Evolutionary conservation across 495 filamentous ascomycete species (phyloP), one percentile per base, ranked within the genome.

Genomic region (Annulohypoxylon maeteangense): DNA sequence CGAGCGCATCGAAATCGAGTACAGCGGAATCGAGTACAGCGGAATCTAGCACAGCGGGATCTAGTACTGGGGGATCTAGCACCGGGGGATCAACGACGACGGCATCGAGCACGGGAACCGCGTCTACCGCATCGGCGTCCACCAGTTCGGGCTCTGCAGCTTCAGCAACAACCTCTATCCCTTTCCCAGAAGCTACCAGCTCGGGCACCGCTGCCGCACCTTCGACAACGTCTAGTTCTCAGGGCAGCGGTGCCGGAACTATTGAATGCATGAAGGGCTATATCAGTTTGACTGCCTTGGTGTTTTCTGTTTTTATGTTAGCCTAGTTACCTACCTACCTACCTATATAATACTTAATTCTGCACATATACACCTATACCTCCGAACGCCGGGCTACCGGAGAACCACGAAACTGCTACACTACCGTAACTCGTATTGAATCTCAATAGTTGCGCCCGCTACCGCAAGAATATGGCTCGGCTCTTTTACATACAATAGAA

Each of bases 401-500:
- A n/a, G n/a, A n/a, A n/a, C n/a, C n/a, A n/a, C n/a, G n/a, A n/a
- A n/a, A n/a, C n/a, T n/a, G n/a, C n/a, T n/a, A n/a, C n/a, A n/a
- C n/a, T n/a, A n/a, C n/a, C n/a, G n/a, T n/a, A 61, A 12, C 36
- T 62, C 31, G 36, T 66, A 74, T 14, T 63, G 47, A 32, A 72
- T 68, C 29, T 72, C 70, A 25, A 72, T 68, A 47, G 64, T 72
- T 25, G 70, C 70, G 16, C 48, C 65, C n/a, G 7, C 10, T 18
- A 68, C 48, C 20, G n/a, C n/a, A n/a, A n/a, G n/a, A n/a, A 53
- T 64, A 40, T 68, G 67, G 20, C 45, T 8, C 57, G 63, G 67
- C 12, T 11, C 11, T 18, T 31, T 25, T 48, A 59, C 0, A 58
- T 67, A 40, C 7, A 34, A 63, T 16, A 45, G 23, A 61, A 12